phyloP scores from a whole-genome alignment of 2,329 filamentous ascomycete species.

The Scytalidium lignicola region DNA sequence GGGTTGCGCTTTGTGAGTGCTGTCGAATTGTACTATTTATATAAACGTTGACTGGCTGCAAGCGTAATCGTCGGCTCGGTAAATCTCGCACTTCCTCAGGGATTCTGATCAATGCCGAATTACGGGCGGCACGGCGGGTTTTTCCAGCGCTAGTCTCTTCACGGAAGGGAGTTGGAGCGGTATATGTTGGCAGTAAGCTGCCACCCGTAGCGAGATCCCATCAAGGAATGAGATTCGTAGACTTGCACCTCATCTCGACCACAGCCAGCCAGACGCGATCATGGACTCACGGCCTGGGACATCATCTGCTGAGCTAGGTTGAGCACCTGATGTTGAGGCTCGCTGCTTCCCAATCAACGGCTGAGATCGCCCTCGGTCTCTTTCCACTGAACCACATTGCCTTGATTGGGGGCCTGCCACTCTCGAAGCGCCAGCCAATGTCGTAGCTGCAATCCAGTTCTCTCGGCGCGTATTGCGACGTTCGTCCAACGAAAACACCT shows the following conservation, averaged over 20 bases:
- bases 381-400: not conserved
- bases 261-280: not conserved
- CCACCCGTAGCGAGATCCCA: too few relatives aligned
- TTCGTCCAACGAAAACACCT: slow-evolving; percentile 16
- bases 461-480: slow-evolving; percentile 23
- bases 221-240: too few relatives aligned
- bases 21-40: too few relatives aligned
- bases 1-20: too few relatives aligned
- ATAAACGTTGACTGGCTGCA: too few relatives aligned
- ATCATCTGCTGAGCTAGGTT: not conserved
- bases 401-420: not conserved
- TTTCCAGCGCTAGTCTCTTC: too few relatives aligned
- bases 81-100: too few relatives aligned
- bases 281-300: not conserved
- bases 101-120: too few relatives aligned
- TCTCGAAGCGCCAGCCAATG: slow-evolving; percentile 15
- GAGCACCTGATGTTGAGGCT: not conserved
- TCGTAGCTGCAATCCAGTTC: slow-evolving; percentile 2
- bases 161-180: too few relatives aligned
- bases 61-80: too few relatives aligned
- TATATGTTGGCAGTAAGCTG: too few relatives aligned
- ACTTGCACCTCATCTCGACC: not conserved
- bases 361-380: not conserved
- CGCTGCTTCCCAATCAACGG: not conserved
- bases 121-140: too few relatives aligned